These are phyloP conservation scores for Serendipita sp. DNA, from an alignment of 768 basidiomycete species.

Conservation along the genomic window DNA sequence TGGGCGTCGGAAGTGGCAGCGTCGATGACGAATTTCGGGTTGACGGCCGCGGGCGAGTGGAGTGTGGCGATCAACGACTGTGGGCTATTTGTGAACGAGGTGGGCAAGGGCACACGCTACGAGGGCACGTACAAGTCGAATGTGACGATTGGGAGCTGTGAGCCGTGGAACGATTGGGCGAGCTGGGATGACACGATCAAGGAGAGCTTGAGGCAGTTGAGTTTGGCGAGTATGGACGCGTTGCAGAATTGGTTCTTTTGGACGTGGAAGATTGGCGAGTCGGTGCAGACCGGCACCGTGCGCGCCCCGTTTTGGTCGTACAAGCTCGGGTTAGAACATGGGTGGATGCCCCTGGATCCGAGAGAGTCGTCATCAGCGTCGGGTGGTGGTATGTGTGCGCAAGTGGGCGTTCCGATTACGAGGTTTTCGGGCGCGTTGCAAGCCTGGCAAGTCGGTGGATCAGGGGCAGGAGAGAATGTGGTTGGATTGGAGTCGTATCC, in stretches of 20 bases:
- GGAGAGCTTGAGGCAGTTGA: conserved; percentile 20
- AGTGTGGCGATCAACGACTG: conserved; percentile 53
- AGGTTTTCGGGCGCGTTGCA: no score
- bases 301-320: conserved; percentile 55
- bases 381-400: conserved; percentile 50
- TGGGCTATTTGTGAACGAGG: conserved; percentile 32
- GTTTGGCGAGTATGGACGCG: conserved; percentile 24
- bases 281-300: conserved; percentile 19
- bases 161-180: conserved; percentile 20
- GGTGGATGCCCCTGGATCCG: conserved; percentile 69
- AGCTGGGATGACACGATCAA: conserved; percentile 20
- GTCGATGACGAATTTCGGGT: conserved; percentile 41
- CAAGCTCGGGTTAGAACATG: conserved; percentile 49
- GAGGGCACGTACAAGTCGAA: conserved; percentile 22
- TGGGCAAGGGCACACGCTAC: conserved; percentile 25
- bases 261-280: conserved; percentile 28
- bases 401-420: conserved; percentile 15
- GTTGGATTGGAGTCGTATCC: background rate
- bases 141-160: conserved; percentile 19
- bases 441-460: conserved; percentile 6
- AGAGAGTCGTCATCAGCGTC: no score
- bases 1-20: conserved; percentile 28
- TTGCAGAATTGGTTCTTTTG: conserved; percentile 28
- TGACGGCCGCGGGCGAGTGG: conserved; percentile 66
- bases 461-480: conserved; percentile 10